Evolutionary conservation across 176 grass and related monocot species (phyloP), one percentile per base, ranked within the genome.

Genomic region (Metroxylon sagu): DNA sequence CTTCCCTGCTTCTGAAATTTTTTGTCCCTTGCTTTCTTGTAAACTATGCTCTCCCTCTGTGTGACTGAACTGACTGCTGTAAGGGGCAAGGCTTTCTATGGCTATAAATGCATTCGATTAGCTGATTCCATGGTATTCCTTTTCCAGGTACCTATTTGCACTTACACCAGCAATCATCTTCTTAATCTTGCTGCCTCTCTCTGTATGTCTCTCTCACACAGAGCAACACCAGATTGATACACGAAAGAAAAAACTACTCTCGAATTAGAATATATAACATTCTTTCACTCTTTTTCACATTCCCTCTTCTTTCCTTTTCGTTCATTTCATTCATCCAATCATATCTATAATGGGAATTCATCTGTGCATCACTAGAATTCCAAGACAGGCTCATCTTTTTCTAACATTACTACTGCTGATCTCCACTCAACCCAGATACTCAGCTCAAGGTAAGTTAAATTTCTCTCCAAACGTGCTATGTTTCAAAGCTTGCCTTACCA

Each of bases 41-140:
- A 31, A 60, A 54, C 66, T 48, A 54, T 84, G 60, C 50, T 16
- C 62, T 62, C 49, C 0, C 63, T 29, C 50, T 70, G 2, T 10
- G 1, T 35, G 35, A 43, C 8, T 43, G 8, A 43, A 43, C 35
- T 43, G 62, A 73, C 53, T 59, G 72, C 67, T 51, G 30, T 26
- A 58, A 78, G 61, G 54, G 61, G 50, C 51, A 39, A n/a, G 58
- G 70, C 50, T 61, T 72, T 75, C 75, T 67, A 84, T 71, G 76
- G 76, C 53, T 65, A 60, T 64, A 55, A 66, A 65, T 54, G 73
- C 83, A 74, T 77, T 86, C 70, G 81, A 78, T 77, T 23, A 23
- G 2, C 70, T 66, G 65, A 60, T 57, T 74, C 78, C 70, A 67
- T 53, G 26, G 65, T 14, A 65, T 59, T 26, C 78, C 56, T 25